Conservation (phyloP, 805 yeast species). For the Metschnikowia lochheadii region DNA sequence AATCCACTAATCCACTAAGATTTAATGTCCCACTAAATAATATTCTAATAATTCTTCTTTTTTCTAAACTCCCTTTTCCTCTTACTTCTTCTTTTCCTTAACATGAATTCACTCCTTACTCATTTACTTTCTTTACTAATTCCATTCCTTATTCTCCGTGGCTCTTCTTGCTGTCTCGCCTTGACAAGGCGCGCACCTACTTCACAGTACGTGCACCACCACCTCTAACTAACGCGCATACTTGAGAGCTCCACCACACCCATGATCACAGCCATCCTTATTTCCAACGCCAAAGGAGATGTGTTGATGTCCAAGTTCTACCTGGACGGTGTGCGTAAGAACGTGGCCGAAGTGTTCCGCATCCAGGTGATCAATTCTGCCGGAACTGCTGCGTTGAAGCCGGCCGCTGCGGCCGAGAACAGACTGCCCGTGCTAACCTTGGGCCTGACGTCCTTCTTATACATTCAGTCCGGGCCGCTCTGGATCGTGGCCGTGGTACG, state of each 20-base stretch:
- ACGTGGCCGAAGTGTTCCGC: slow-evolving; percentile 84
- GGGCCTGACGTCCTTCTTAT: slow-evolving; percentile 89
- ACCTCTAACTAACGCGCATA: background rate
- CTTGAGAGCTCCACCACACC: background rate
- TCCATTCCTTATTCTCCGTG: background rate
- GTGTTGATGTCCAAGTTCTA: slow-evolving; percentile 70
- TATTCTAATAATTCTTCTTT: too few species aligned
- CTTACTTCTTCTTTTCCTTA: too few species aligned
- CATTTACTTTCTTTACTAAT: background rate
- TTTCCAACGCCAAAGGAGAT: slow-evolving; percentile 79
- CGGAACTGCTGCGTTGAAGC: slow-evolving; percentile 17
- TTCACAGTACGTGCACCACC: background rate
- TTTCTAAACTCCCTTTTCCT: too few species aligned
- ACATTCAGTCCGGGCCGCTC: slow-evolving; percentile 56
- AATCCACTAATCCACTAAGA: too few species aligned
- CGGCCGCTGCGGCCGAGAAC: slow-evolving; percentile 20
- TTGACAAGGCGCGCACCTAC: background rate
- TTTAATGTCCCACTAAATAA: too few species aligned
- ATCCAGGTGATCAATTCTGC: slow-evolving; percentile 77
- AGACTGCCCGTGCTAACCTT: slow-evolving; percentile 59
- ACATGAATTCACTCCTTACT: background rate
- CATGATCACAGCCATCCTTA: slow-evolving; percentile 82
- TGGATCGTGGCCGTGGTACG: slow-evolving; percentile 90
- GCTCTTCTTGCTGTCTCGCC: background rate
- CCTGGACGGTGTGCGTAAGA: slow-evolving; percentile 71